phyloP scores from a whole-genome alignment of 768 basidiomycete species.

The Serendipita indica region DNA sequence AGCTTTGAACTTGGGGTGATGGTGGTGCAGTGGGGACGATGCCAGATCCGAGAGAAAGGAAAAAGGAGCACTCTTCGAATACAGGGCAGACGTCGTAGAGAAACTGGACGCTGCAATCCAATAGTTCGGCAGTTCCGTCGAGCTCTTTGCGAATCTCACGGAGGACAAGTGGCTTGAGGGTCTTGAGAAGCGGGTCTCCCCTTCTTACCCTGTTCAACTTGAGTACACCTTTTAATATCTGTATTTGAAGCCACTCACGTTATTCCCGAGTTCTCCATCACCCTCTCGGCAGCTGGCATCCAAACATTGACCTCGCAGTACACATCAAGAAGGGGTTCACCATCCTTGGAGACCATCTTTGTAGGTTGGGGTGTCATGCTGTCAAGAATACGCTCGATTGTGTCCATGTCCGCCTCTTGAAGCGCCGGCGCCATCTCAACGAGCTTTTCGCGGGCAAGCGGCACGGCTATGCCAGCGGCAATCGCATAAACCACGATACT shows the following conservation, averaged over 20 bases:
- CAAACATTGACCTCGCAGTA: not conserved
- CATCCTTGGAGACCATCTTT: not conserved
- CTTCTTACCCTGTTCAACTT: not conserved
- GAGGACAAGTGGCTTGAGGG: not conserved
- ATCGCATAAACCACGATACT: conserved; percentile 1
- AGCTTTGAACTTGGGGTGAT: not conserved
- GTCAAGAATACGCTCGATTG: not conserved
- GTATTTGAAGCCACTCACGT: not conserved
- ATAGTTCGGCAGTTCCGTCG: not conserved
- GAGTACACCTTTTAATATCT: not conserved
- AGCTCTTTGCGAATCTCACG: not conserved
- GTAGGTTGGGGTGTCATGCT: not conserved
- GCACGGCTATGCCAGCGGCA: not conserved
- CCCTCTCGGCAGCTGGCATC: not conserved
- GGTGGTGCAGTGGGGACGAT: not conserved
- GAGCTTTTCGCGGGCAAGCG: not conserved
- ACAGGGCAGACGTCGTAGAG: not conserved
- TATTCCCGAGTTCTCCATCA: not conserved
- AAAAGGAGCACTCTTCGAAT: not conserved
- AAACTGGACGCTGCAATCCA: conserved; percentile 7
- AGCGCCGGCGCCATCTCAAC: not conserved
- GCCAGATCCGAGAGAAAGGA: conserved; percentile 1
- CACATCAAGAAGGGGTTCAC: not conserved
- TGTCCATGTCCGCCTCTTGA: not conserved
- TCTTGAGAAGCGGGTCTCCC: not conserved